Evolutionary conservation across 371 early-diverging fungal genomes (phyloP), one percentile per base, ranked within the genome.

Genomic region (Parasitella parasitica): DNA sequence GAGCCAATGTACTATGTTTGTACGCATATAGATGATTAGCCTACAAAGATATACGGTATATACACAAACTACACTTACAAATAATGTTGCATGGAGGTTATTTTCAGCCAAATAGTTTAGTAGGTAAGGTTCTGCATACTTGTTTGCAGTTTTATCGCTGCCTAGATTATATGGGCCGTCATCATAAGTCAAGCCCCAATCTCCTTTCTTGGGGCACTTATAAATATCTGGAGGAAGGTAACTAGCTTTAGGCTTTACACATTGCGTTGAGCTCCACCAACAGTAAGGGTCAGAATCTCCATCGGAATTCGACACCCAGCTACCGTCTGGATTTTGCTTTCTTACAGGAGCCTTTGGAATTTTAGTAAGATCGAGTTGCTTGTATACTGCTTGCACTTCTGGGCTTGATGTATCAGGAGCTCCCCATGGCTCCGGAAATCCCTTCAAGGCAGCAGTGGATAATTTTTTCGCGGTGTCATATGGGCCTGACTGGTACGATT

Each of bases 251-350:
- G 80, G 77, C 30, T 55, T 62, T 16, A 72, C 54, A 37, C 80
- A 80, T 36, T 77, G 73, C n/a, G 71, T 69, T 24, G 76, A 72
- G n/a, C n/a, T n/a, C 80, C 80, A 80, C 69, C 74, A 77, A 56
- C 80, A 80, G 48, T 72, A 67, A 27, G 80, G 74, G 22, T 66
- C 59, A 13, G 12, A 26, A 7, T 55, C 39, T 30, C 66, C 65
- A 36, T 70, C 66, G 13, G 60, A 46, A 11, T 20, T 59, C n/a
- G 54, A 56, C 13, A 50, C 54, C 35, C 66, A 64, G 12, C 46
- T 51, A 5, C 72, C 69, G 49, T 60, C 52, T 1, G 56, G 26
- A 9, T 65, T 59, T 12, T 57, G 59, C 36, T 54, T 69, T 54
- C 65, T 32, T 4, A 69, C 58, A 12, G 72, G 65, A 11, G 72